Percentiles rank a stretch among this genome's conserved stretches.
Conservation (phyloP, 2,329 filamentous ascomycete species). For the Pseudogymnoascus sp. region DNA sequence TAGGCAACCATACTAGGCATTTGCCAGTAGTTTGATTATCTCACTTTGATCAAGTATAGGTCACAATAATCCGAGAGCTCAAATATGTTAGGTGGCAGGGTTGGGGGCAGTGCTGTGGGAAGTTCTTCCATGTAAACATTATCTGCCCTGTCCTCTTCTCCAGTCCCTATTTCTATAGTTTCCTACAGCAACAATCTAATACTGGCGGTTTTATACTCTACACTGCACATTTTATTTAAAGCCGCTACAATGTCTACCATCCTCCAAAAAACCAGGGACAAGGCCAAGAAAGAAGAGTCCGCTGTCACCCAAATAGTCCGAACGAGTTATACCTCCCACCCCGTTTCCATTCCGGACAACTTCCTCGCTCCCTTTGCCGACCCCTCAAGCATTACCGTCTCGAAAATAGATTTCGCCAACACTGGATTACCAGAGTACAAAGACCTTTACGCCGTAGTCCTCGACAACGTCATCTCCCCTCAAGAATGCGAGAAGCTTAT, state of each 20-base stretch:
- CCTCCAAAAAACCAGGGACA: conserved; percentile 6
- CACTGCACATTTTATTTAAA: neutral
- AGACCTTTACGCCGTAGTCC: conserved; percentile 49
- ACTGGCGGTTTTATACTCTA: neutral
- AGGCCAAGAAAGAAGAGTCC: conserved; percentile 1
- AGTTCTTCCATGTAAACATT: neutral
- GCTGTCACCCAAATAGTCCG: conserved; percentile 13
- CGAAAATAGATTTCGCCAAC: conserved; percentile 46
- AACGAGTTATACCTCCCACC: conserved; percentile 30
- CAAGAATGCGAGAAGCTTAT: conserved; percentile 54
- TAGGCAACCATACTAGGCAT: neutral
- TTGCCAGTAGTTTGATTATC: neutral
- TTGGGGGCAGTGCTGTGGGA: neutral
- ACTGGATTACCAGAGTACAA: conserved; percentile 46
- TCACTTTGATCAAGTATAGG: neutral
- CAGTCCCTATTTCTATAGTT: neutral
- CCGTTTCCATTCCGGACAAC: conserved; percentile 35
- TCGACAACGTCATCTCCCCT: conserved; percentile 53
- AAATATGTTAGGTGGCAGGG: neutral
- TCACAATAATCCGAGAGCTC: neutral
- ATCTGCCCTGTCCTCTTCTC: neutral
- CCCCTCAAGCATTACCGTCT: conserved; percentile 37
- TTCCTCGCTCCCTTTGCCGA: conserved; percentile 42
- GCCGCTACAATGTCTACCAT: neutral
- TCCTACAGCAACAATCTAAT: neutral